These are phyloP conservation scores for Deinandra increscens DNA, from an alignment of 129 eudicot genomes.

Conservation along the genomic window DNA sequence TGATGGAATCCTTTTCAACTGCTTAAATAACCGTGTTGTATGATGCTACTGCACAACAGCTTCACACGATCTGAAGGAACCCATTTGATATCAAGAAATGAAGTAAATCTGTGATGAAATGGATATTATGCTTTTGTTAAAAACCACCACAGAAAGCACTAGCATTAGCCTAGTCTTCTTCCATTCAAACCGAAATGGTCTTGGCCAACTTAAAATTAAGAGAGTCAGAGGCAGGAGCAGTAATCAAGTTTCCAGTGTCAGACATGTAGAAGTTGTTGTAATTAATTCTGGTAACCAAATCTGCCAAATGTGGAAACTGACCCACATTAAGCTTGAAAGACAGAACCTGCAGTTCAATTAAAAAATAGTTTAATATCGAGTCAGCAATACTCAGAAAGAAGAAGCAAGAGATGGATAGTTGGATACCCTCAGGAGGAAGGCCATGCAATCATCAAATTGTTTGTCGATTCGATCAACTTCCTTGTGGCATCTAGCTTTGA, in stretches of 20 bases:
- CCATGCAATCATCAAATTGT: constrained; percentile 91
- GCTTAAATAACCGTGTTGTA: too few relatives aligned
- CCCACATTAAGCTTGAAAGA: constrained; percentile 96
- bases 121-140: background rate
- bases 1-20: too few relatives aligned
- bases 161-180: background rate
- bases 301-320: constrained; percentile 94
- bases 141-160: background rate
- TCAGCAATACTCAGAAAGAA: background rate
- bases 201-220: constrained; percentile 53
- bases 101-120: too few relatives aligned
- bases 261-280: constrained; percentile 92
- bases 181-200: constrained; percentile 33
- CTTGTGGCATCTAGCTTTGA: constrained; percentile 86
- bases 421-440: constrained; percentile 91
- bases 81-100: background rate
- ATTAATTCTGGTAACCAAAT: constrained; percentile 80
- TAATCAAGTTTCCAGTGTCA: constrained; percentile 64
- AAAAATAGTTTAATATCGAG: background rate
- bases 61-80: background rate
- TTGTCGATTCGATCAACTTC: constrained; percentile 86
- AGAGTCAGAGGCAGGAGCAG: constrained; percentile 60
- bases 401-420: constrained; percentile 2
- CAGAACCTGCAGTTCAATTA: constrained; percentile 57
- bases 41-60: background rate